These are phyloP conservation scores for Hypomontagnella monticulosa DNA, from an alignment of 495 filamentous ascomycete species.

Conservation along the genomic window DNA sequence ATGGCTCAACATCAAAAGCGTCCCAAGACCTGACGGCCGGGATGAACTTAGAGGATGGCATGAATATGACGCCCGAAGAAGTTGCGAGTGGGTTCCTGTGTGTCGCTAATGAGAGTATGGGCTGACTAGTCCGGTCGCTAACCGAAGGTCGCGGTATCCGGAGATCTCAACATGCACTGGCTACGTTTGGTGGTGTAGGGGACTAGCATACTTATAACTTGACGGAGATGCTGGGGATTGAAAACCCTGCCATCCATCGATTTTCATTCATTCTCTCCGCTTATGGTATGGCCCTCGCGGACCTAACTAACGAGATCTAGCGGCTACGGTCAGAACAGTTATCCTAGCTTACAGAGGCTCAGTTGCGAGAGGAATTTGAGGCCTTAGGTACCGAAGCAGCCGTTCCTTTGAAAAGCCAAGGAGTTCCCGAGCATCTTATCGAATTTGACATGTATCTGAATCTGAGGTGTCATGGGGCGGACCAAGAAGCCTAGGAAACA, in stretches of 20 bases:
- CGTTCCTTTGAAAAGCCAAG: too few species aligned
- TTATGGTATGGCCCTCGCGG: constrained; percentile 85
- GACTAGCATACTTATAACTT: constrained; percentile 86
- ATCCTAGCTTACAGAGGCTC: too few species aligned
- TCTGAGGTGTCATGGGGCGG: too few species aligned
- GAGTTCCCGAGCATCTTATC: too few species aligned
- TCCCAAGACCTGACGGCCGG: constrained; percentile 73
- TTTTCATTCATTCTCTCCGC: constrained; percentile 86
- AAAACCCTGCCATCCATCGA: constrained; percentile 76
- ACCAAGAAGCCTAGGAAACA: too few species aligned
- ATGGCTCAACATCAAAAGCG: constrained; percentile 68
- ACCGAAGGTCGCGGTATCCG: constrained; percentile 84
- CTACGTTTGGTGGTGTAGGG: constrained; percentile 83
- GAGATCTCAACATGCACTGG: constrained; percentile 77
- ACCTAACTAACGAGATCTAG: constrained; percentile 79
- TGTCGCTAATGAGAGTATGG: constrained; percentile 87
- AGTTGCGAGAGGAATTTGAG: too few species aligned
- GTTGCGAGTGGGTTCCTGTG: constrained; percentile 81
- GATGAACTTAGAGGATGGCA: constrained; percentile 67
- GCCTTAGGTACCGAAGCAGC: too few species aligned
- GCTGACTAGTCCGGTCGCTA: constrained; percentile 77
- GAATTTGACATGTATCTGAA: too few species aligned
- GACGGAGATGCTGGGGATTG: constrained; percentile 66
- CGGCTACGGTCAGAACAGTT: constrained; percentile 56
- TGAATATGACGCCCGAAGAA: constrained; percentile 73